A percentile compares a stretch with the other conserved stretches of the same genome.
Conservation (phyloP, 2,329 filamentous ascomycete genomes). For the Clarireedia monteithiana region DNA sequence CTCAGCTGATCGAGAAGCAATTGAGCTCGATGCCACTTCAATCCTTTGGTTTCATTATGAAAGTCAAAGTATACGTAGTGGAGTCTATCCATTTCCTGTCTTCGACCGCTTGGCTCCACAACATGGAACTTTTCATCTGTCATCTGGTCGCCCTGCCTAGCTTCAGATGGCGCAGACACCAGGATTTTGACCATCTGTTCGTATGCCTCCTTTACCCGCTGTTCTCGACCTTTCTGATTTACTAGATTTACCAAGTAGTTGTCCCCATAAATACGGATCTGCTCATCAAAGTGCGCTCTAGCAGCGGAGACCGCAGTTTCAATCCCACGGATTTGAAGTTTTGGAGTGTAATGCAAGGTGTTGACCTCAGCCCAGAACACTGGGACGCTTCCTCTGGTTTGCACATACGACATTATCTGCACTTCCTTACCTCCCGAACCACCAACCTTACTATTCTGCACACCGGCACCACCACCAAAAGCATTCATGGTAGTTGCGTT, state of each 20-base stretch:
- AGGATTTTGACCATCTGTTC: slow-evolving; percentile 80
- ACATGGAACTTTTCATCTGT: slow-evolving; percentile 76
- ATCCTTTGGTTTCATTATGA: slow-evolving; percentile 92
- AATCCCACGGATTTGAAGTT: slow-evolving; percentile 76
- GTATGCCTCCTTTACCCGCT: slow-evolving; percentile 84
- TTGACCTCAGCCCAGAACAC: slow-evolving; percentile 97
- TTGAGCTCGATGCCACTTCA: slow-evolving; percentile 87
- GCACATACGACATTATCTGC: slow-evolving; percentile 89
- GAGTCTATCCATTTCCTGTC: slow-evolving; percentile 65
- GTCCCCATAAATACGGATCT: slow-evolving; percentile 88
- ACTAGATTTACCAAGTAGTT: slow-evolving; percentile 97
- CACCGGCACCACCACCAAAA: slow-evolving; percentile 68
- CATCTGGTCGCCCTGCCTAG: slow-evolving; percentile 53
- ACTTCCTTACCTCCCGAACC: slow-evolving; percentile 59
- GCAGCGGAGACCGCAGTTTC: slow-evolving; percentile 75
- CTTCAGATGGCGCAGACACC: slow-evolving; percentile 60
- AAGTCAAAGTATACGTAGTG: slow-evolving; percentile 99
- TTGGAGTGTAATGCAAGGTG: slow-evolving; percentile 83
- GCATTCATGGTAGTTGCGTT: slow-evolving; percentile 64
- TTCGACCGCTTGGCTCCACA: slow-evolving; percentile 55
- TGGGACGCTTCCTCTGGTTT: slow-evolving; percentile 92
- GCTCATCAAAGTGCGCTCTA: slow-evolving; percentile 83
- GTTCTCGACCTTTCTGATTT: slow-evolving; percentile 90
- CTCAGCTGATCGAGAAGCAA: slow-evolving; percentile 76
- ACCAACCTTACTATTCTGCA: slow-evolving; percentile 64